A percentile compares a stretch with the other conserved stretches of the same genome.
phyloP scores from a whole-genome alignment of 2,329 filamentous ascomycete species.

The Aspergillus pseudoviridinutans region DNA sequence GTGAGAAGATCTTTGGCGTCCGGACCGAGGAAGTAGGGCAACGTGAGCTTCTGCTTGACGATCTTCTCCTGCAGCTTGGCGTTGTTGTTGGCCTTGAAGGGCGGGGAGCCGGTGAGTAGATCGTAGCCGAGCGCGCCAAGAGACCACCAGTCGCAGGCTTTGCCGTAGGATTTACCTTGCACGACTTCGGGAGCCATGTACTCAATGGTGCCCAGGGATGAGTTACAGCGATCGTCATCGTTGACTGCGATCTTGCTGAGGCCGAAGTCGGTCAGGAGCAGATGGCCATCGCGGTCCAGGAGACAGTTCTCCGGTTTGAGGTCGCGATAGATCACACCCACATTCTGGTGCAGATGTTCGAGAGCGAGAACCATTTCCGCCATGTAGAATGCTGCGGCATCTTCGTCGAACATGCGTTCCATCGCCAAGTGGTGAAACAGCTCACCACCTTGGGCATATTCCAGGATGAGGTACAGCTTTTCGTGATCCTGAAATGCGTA shows the following conservation, averaged over 20 bases:
- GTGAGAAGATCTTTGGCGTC: constrained; percentile 94
- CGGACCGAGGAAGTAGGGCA: constrained; percentile 86
- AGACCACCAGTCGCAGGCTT: constrained; percentile 98
- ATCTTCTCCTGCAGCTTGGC: constrained; percentile 96
- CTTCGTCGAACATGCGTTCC: constrained; percentile 92
- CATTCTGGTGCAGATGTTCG: constrained; percentile 83
- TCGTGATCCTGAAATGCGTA: constrained; percentile 98
- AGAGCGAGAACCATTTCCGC: constrained; percentile 94
- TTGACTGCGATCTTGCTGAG: constrained; percentile 90
- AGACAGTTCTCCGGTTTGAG: constrained; percentile 98
- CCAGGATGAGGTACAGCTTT: constrained; percentile 94
- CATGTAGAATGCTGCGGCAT: constrained; percentile 94
- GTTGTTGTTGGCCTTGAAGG: constrained; percentile 86
- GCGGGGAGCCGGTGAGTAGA: constrained; percentile 84
- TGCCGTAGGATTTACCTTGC: constrained; percentile 81
- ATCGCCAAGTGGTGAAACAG: constrained; percentile 91
- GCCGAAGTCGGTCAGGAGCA: constrained; percentile 94
- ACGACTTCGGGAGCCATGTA: constrained; percentile 99
- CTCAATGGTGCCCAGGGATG: constrained; percentile 88
- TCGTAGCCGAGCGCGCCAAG: constrained; percentile 90
- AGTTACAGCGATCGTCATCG: constrained; percentile 69
- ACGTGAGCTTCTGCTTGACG: constrained; percentile 78
- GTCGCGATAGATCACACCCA: constrained; percentile 94
- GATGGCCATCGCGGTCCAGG: constrained; percentile 82
- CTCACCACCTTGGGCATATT: constrained; percentile 96